These are phyloP conservation scores for Lasiodiplodia theobromae DNA, from an alignment of 2,329 filamentous ascomycete species.

Conservation along the genomic window DNA sequence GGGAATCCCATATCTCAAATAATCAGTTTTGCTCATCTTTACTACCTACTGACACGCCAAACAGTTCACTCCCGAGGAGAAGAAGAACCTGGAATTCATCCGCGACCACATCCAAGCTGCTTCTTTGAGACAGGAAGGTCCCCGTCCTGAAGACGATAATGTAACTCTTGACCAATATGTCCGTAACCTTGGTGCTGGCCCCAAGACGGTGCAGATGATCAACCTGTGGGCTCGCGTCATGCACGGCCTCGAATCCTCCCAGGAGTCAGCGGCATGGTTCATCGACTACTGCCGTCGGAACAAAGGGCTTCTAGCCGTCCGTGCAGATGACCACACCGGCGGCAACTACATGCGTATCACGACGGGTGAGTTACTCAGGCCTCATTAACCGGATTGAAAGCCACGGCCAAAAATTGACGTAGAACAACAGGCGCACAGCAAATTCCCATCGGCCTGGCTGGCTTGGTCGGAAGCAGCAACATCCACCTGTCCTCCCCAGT, in stretches of 20 bases:
- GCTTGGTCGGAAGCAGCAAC: slow-evolving; percentile 1
- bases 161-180: slow-evolving; percentile 52
- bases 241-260: slow-evolving; percentile 58
- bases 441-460: slow-evolving; percentile 34
- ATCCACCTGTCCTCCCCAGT: not conserved
- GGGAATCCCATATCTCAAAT: slow-evolving; percentile 32
- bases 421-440: slow-evolving; percentile 35
- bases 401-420: not conserved
- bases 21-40: not conserved
- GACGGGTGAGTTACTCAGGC: not conserved
- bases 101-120: not conserved
- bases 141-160: slow-evolving; percentile 37
- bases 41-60: not conserved
- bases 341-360: slow-evolving; percentile 59
- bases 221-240: slow-evolving; percentile 58
- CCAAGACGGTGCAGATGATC: slow-evolving; percentile 47
- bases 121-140: not conserved
- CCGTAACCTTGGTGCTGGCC: slow-evolving; percentile 40
- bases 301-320: slow-evolving; percentile 59
- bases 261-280: slow-evolving; percentile 62
- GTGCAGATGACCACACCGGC: slow-evolving; percentile 60
- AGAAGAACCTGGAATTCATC: slow-evolving; percentile 1
- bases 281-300: slow-evolving; percentile 63
- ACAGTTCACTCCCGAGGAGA: not conserved
- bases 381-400: not conserved